Percentiles rank a stretch among this genome's conserved stretches.
Evolutionary conservation across 2,329 filamentous ascomycete species (phyloP).

Genomic region (Colletotrichum tofieldiae): DNA sequence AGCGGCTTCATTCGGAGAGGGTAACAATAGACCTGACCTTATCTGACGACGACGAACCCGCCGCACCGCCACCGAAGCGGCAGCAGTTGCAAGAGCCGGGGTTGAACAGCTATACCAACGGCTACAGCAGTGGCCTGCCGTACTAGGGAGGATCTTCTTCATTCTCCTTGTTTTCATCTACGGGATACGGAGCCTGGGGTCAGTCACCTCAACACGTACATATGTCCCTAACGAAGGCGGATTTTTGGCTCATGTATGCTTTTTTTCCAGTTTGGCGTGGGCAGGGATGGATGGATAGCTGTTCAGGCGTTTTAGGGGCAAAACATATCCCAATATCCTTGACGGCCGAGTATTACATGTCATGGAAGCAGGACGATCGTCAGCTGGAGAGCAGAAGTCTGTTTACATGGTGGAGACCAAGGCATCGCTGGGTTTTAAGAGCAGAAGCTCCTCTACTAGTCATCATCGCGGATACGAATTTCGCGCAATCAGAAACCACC

Average conservation of each 20-base stretch:
- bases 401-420: constrained; percentile 9
- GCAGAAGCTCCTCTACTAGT: neutral
- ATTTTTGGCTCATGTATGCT: constrained; percentile 31
- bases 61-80: constrained; percentile 64
- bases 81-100: constrained; percentile 51
- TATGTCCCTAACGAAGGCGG: constrained; percentile 25
- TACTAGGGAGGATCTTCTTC: constrained; percentile 7
- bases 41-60: constrained; percentile 69
- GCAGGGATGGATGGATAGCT: constrained; percentile 38
- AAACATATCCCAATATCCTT: constrained; percentile 26
- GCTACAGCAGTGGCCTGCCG: constrained; percentile 23
- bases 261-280: constrained; percentile 36
- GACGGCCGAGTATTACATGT: constrained; percentile 16
- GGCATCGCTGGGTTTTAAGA: neutral
- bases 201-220: constrained; percentile 26
- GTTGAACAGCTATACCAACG: constrained; percentile 30
- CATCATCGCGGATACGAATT: neutral
- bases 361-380: constrained; percentile 10
- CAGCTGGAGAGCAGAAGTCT: constrained; percentile 10
- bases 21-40: constrained; percentile 72
- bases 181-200: constrained; percentile 8
- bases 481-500: constrained; percentile 16
- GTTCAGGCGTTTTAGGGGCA: constrained; percentile 39
- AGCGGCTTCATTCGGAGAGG: constrained; percentile 63
- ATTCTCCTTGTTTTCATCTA: neutral